Conservation (phyloP, 371 early-diverging fungal species). For the Mortierella sp. region DNA sequence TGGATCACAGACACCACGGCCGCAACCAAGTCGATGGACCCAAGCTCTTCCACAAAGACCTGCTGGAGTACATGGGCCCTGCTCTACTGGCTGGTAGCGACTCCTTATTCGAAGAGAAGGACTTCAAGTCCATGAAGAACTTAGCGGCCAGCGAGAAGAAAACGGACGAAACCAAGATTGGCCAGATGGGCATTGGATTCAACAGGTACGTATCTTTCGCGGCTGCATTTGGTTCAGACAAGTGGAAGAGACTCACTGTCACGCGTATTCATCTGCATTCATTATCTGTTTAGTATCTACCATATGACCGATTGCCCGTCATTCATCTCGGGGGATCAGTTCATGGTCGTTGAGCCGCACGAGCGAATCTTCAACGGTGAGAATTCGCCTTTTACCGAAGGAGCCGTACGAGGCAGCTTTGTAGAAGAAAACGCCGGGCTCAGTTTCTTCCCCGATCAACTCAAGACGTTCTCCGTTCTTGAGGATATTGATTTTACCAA, state of each 20-base stretch:
- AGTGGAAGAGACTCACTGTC: too few species aligned
- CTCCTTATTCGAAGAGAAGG: slow-evolving; percentile 31
- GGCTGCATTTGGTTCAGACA: too few species aligned
- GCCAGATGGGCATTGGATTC: slow-evolving; percentile 51
- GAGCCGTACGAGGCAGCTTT: slow-evolving; percentile 28
- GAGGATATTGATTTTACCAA: slow-evolving; percentile 36
- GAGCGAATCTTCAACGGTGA: slow-evolving; percentile 28
- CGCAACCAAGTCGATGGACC: not conserved
- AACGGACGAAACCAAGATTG: slow-evolving; percentile 39
- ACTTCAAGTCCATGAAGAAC: slow-evolving; percentile 39
- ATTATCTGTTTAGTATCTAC: slow-evolving; percentile 32
- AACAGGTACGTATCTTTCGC: slow-evolving; percentile 33
- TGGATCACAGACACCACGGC: slow-evolving; percentile 39
- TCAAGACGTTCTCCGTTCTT: slow-evolving; percentile 17
- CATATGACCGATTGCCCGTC: slow-evolving; percentile 55
- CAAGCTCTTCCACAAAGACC: slow-evolving; percentile 9
- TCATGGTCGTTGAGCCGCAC: slow-evolving; percentile 52
- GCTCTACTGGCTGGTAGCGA: slow-evolving; percentile 52
- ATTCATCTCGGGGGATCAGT: slow-evolving; percentile 36
- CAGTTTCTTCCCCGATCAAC: slow-evolving; percentile 19
- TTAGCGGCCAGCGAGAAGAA: slow-evolving; percentile 50
- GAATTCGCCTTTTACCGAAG: not conserved
- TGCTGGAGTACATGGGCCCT: slow-evolving; percentile 54
- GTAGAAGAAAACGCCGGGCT: not conserved
- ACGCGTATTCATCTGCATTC: not conserved